Evolutionary conservation across 169 alveolate genomes (phyloP).

Genomic region (Plasmodium knowlesi): DNA sequence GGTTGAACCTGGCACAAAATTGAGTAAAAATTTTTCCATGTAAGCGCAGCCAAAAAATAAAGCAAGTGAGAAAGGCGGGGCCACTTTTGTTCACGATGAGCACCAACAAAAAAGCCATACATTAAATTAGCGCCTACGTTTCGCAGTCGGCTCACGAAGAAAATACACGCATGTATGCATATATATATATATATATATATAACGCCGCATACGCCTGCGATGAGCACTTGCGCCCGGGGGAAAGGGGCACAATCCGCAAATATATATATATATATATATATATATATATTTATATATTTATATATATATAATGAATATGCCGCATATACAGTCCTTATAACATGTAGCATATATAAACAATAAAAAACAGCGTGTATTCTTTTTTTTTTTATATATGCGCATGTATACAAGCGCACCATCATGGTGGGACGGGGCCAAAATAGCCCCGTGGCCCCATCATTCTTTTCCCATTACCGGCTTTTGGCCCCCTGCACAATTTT

Average conservation of each 20-base stretch:
- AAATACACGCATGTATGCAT: background rate
- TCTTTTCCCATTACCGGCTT: background rate
- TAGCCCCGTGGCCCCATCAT: conserved; percentile 43
- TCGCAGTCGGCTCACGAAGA: background rate
- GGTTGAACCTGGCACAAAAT: background rate
- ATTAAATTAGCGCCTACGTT: background rate
- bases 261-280: no score
- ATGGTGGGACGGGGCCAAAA: conserved; percentile 24
- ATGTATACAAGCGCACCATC: background rate
- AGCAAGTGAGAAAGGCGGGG: background rate
- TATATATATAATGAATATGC: background rate
- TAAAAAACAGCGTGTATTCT: background rate
- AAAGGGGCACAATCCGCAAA: background rate
- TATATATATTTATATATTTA: no score
- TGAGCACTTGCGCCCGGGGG: background rate
- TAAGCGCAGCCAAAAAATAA: background rate
- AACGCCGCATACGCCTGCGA: background rate
- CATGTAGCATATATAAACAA: background rate
- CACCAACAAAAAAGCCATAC: background rate
- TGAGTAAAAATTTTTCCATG: background rate
- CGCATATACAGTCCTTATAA: background rate
- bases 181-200: no score
- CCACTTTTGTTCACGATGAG: background rate
- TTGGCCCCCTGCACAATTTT: background rate
- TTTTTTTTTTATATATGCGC: background rate